These are phyloP conservation scores for Peronospora destructor DNA, from an alignment of 352 stramenopile species.

Conservation along the genomic window DNA sequence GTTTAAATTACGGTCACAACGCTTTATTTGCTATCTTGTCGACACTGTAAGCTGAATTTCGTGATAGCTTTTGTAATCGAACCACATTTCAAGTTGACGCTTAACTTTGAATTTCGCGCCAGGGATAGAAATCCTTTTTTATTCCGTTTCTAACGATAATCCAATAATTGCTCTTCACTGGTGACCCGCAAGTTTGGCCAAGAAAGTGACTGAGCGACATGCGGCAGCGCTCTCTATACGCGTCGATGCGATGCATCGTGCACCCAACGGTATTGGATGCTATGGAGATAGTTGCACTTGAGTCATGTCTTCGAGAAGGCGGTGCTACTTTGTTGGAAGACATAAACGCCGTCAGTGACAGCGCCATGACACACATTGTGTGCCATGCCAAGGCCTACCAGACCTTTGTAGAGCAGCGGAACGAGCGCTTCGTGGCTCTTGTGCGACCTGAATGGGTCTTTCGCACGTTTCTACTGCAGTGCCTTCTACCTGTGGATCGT, in stretches of 20 bases:
- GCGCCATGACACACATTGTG: conserved; percentile 60
- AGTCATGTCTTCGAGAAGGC: conserved; percentile 58
- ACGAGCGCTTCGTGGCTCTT: conserved; percentile 64
- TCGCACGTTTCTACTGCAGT: conserved; percentile 59
- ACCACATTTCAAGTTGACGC: neutral
- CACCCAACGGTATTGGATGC: conserved; percentile 40
- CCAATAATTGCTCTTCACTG: neutral
- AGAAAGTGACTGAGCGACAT: conserved; percentile 14
- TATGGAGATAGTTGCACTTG: conserved; percentile 35
- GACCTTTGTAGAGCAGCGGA: conserved; percentile 38
- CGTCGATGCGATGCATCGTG: conserved; percentile 43
- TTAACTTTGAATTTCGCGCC: conserved; percentile 36
- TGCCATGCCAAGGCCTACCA: conserved; percentile 52
- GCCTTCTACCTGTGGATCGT: conserved; percentile 49
- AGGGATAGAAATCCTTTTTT: neutral
- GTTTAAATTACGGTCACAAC: too few relatives aligned
- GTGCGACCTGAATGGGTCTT: conserved; percentile 80
- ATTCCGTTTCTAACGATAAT: conserved; percentile 2
- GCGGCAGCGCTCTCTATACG: conserved; percentile 44
- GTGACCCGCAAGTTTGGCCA: neutral
- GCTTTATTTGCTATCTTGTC: too few relatives aligned
- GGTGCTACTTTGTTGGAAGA: conserved; percentile 43
- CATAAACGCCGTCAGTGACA: conserved; percentile 9
- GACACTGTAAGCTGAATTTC: too few relatives aligned
- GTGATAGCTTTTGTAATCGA: neutral